These are phyloP conservation scores for Populus euphratica DNA, from an alignment of 345 rosid genomes.

Conservation along the genomic window DNA sequence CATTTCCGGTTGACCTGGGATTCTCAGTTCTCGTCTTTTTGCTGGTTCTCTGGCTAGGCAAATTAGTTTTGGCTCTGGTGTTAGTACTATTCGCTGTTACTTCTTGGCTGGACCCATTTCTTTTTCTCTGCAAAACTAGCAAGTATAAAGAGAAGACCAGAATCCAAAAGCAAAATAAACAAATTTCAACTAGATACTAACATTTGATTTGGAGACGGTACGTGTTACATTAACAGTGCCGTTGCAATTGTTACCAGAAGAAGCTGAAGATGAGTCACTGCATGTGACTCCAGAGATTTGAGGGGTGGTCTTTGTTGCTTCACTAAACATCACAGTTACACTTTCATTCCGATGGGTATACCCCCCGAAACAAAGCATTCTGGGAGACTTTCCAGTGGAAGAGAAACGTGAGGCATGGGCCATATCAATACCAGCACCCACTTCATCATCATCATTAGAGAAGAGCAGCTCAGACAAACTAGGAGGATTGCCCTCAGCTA, in stretches of 20 bases:
- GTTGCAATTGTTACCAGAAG: slow-evolving; percentile 25
- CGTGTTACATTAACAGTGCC: neutral
- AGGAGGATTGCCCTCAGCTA: slow-evolving; percentile 17
- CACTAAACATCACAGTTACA: slow-evolving; percentile 19
- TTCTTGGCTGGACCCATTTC: slow-evolving; percentile 35
- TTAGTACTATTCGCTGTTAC: slow-evolving; percentile 1
- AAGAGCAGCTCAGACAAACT: slow-evolving; percentile 69
- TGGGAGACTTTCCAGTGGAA: slow-evolving; percentile 36
- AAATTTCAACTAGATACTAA: slow-evolving; percentile 15
- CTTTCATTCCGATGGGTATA: slow-evolving; percentile 22
- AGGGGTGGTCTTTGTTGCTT: slow-evolving; percentile 18
- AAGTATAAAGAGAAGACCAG: neutral
- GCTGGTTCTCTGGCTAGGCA: slow-evolving; percentile 27
- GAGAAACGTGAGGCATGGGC: slow-evolving; percentile 17
- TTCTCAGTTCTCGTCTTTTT: slow-evolving; percentile 50
- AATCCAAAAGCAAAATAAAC: neutral
- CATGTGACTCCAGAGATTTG: slow-evolving; percentile 41
- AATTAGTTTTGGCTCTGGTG: slow-evolving; percentile 7
- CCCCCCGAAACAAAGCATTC: slow-evolving; percentile 79
- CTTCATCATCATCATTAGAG: slow-evolving; percentile 31
- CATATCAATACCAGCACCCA: slow-evolving; percentile 22
- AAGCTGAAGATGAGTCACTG: slow-evolving; percentile 42
- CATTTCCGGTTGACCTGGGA: slow-evolving; percentile 35
- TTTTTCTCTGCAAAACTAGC: slow-evolving; percentile 42
- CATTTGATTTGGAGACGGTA: slow-evolving; percentile 24